Percentiles rank a stretch among this genome's conserved stretches.
These are phyloP conservation scores for Dactylellina parvicollis DNA, from an alignment of 2,329 filamentous ascomycete genomes.

Conservation along the genomic window DNA sequence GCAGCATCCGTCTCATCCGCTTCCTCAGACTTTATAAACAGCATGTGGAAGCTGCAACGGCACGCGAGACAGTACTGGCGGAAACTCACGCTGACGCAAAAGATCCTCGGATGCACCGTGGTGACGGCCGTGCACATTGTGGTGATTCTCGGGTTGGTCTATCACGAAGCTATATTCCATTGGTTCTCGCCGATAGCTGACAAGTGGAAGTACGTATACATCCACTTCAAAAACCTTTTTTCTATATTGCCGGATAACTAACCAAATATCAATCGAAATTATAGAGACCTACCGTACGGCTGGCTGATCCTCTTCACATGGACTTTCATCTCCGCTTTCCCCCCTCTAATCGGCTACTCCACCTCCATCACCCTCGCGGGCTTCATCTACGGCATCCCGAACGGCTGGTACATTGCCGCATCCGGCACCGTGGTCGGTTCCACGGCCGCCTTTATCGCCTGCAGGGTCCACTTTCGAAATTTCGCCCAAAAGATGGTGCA, in stretches of 20 bases:
- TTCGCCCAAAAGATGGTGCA: slow-evolving; percentile 85
- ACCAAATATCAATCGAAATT: neutral
- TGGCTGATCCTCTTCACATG: slow-evolving; percentile 79
- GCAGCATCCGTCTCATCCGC: slow-evolving; percentile 36
- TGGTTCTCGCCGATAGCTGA: slow-evolving; percentile 56
- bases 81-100: slow-evolving; percentile 55
- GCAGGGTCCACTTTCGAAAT: slow-evolving; percentile 77
- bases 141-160: slow-evolving; percentile 56
- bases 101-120: slow-evolving; percentile 52
- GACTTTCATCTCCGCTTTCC: slow-evolving; percentile 81
- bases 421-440: slow-evolving; percentile 81
- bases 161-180: slow-evolving; percentile 57
- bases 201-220: slow-evolving; percentile 53
- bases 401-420: slow-evolving; percentile 83
- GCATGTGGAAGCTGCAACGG: slow-evolving; percentile 52
- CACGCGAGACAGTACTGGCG: slow-evolving; percentile 55
- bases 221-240: neutral
- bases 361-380: slow-evolving; percentile 76
- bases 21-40: slow-evolving; percentile 31
- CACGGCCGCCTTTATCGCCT: slow-evolving; percentile 80
- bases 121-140: slow-evolving; percentile 40
- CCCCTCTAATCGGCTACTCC: slow-evolving; percentile 87
- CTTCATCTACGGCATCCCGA: slow-evolving; percentile 76
- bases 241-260: neutral
- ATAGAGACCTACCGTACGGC: slow-evolving; percentile 71